These are phyloP conservation scores for Coffea eugenioides DNA, from an alignment of 257 asterid genomes.

Conservation along the genomic window DNA sequence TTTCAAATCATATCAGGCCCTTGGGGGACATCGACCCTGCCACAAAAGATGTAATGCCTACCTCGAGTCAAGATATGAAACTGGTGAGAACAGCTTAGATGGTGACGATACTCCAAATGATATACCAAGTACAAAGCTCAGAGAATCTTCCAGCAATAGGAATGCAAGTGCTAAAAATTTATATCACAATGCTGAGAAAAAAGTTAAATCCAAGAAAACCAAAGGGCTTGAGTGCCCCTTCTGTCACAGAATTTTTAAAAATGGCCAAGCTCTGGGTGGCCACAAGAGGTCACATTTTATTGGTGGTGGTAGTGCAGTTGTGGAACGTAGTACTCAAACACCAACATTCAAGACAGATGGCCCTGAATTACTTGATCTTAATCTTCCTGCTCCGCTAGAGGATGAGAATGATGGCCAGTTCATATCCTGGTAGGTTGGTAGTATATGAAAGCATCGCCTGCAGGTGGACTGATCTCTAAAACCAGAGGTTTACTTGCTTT, in stretches of 20 bases:
- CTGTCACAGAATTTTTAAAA: constrained; percentile 75
- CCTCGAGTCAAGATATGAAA: constrained; percentile 49
- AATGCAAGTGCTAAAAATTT: constrained; percentile 39
- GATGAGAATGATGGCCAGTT: constrained; percentile 48
- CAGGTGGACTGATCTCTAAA: constrained; percentile 11
- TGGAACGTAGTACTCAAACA: constrained; percentile 24
- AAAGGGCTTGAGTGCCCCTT: constrained; percentile 76
- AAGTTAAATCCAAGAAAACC: constrained; percentile 44
- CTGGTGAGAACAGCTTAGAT: constrained; percentile 60
- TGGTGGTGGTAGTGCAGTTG: constrained; percentile 42
- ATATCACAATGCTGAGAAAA: constrained; percentile 38
- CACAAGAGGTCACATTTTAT: constrained; percentile 90
- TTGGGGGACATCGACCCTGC: constrained; percentile 97
- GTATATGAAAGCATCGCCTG: constrained; percentile 8
- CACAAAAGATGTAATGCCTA: constrained; percentile 48
- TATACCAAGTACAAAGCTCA: constrained; percentile 27
- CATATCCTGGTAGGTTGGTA: constrained; percentile 34
- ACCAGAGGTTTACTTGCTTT: neutral
- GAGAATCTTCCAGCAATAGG: constrained; percentile 35
- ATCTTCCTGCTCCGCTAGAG: constrained; percentile 84
- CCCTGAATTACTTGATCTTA: constrained; percentile 69
- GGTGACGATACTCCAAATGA: constrained; percentile 34
- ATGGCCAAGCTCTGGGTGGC: constrained; percentile 96
- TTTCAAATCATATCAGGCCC: constrained; percentile 85
- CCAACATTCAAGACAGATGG: constrained; percentile 38